Percentiles rank a stretch among this genome's conserved stretches.
Evolutionary conservation across 1,284 basidiomycete genomes (phyloP).

Genomic region (Serendipita sp.): DNA sequence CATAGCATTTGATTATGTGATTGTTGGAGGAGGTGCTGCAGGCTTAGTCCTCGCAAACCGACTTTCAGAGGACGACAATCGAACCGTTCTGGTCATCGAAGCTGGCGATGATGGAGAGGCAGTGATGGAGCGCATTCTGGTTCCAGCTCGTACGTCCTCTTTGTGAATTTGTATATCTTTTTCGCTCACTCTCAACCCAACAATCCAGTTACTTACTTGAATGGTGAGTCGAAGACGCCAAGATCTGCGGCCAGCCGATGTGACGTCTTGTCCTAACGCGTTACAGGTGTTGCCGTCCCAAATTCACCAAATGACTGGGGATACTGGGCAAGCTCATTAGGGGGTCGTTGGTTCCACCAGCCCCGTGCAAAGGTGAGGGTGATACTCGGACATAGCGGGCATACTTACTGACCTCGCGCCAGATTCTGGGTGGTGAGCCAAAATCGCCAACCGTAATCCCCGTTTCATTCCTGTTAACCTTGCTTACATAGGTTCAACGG

Average conservation of each 20-base stretch:
- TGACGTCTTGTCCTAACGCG: background rate
- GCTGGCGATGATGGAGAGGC: constrained; percentile 19
- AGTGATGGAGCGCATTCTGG: background rate
- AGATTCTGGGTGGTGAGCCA: no score
- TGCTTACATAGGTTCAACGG: constrained; percentile 3
- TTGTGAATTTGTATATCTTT: background rate
- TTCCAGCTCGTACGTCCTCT: background rate
- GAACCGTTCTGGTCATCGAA: constrained; percentile 28
- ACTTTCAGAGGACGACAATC: constrained; percentile 29
- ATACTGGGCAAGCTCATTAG: background rate
- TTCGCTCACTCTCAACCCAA: background rate
- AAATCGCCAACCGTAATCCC: no score
- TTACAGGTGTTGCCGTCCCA: constrained; percentile 4
- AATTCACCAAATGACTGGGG: background rate
- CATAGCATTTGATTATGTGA: constrained; percentile 1
- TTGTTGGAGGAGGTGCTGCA: constrained; percentile 19
- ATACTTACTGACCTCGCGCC: no score
- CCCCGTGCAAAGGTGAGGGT: constrained; percentile 8
- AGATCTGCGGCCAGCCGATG: background rate
- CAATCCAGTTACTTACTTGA: background rate
- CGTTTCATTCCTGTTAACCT: no score
- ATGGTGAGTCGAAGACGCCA: background rate
- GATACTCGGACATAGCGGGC: no score
- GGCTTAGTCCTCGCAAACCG: constrained; percentile 35
- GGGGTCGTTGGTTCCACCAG: background rate